Evolutionary conservation across 768 basidiomycete species (phyloP).

Genomic region (Nevesoporus exiguus): DNA sequence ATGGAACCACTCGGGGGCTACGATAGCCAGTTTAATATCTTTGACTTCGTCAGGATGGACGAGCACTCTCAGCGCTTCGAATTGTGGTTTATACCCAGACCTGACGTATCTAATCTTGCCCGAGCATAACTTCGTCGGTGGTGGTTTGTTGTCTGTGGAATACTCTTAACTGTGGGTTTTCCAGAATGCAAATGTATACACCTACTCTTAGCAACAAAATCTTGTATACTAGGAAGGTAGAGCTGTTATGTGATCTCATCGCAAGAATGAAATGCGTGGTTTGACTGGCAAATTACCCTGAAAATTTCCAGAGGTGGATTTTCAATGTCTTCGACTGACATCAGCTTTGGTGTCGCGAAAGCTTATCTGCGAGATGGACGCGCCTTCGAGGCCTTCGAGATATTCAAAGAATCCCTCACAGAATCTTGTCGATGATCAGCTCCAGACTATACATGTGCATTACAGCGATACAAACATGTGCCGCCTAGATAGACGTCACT

Average conservation of each 20-base stretch:
- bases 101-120: constrained; percentile 60
- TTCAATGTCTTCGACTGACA: constrained; percentile 12
- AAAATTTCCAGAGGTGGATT: constrained; percentile 26
- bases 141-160: constrained; percentile 19
- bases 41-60: constrained; percentile 61
- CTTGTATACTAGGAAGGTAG: constrained; percentile 24
- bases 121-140: constrained; percentile 33
- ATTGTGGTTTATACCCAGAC: constrained; percentile 62
- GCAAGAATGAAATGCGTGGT: no score
- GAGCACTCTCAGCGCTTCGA: constrained; percentile 56
- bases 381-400: constrained; percentile 27
- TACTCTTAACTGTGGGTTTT: background rate
- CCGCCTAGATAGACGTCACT: constrained; percentile 16
- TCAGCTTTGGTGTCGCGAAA: background rate
- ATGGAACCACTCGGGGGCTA: constrained; percentile 71
- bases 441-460: background rate
- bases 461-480: constrained; percentile 18
- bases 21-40: constrained; percentile 68
- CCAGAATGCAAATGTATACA: background rate
- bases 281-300: constrained; percentile 13
- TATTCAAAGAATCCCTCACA: constrained; percentile 29
- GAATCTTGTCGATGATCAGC: constrained; percentile 17
- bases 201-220: constrained; percentile 20
- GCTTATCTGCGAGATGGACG: background rate
- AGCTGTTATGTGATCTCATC: constrained; percentile 11